phyloP scores from a whole-genome alignment of 179 eudicot species.

The Carnegiea gigantea region DNA sequence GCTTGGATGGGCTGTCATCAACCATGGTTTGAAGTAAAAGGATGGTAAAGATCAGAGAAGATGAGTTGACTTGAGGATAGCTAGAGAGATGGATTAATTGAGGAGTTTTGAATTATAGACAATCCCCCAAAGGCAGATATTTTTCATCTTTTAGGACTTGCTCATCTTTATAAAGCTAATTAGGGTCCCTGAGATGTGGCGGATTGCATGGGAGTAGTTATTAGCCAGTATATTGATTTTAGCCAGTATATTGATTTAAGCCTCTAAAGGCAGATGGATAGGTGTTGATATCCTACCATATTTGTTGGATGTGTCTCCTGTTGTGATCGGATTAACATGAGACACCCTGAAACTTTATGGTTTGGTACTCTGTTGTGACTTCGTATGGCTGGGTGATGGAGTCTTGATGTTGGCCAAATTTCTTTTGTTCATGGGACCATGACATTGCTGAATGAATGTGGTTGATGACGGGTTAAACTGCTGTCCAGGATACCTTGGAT shows the following conservation, averaged over 20 bases:
- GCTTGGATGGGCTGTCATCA: not conserved
- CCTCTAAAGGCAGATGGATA: not conserved
- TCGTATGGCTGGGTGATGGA: not conserved
- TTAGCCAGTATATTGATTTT: not conserved
- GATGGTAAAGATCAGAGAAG: not conserved
- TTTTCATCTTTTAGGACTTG: not conserved
- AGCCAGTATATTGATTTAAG: not conserved
- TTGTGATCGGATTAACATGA: not conserved
- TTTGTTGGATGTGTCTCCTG: not conserved
- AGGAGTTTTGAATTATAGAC: not conserved
- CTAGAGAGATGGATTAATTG: not conserved
- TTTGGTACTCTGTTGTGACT: not conserved
- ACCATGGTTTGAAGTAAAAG: not conserved
- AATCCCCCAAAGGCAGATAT: not conserved
- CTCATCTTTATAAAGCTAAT: not conserved
- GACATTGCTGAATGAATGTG: not conserved
- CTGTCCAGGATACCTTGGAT: too few relatives aligned
- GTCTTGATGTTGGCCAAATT: not conserved
- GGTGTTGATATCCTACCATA: not conserved
- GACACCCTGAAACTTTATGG: not conserved
- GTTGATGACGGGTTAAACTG: not conserved
- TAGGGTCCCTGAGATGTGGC: not conserved
- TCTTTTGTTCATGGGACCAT: not conserved
- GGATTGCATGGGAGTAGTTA: not conserved
- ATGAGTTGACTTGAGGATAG: not conserved